These are phyloP conservation scores for Boletus vinaceobasis DNA, from an alignment of 768 basidiomycete species.

Conservation along the genomic window DNA sequence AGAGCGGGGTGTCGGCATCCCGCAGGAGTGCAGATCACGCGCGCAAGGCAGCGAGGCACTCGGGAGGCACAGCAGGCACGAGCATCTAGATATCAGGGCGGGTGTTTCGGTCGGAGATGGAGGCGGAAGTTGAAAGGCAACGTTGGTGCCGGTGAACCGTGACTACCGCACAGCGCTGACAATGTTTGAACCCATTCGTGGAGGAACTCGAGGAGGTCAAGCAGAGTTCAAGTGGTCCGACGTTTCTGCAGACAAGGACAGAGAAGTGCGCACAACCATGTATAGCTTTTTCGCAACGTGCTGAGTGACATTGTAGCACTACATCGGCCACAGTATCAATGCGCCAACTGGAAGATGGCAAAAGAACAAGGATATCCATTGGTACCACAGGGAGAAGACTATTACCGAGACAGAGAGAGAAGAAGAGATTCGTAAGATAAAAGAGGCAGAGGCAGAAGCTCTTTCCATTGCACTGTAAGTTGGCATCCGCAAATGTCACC, in stretches of 20 bases:
- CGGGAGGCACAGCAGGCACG: no score
- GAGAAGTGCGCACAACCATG: conserved; percentile 55
- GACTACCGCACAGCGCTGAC: background rate
- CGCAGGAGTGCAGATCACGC: conserved; percentile 18
- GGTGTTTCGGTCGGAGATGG: conserved; percentile 20
- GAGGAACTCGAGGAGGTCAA: conserved; percentile 88
- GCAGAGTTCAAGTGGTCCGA: conserved; percentile 92
- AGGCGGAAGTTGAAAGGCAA: conserved; percentile 11
- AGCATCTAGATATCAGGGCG: conserved; percentile 12
- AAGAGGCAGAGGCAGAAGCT: conserved; percentile 88
- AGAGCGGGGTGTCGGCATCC: conserved; percentile 20
- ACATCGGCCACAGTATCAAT: conserved; percentile 92
- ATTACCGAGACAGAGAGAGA: conserved; percentile 43
- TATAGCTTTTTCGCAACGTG: background rate
- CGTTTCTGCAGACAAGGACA: conserved; percentile 88
- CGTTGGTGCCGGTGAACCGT: background rate
- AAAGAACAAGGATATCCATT: conserved; percentile 95
- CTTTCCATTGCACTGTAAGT: conserved; percentile 74
- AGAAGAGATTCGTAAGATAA: conserved; percentile 79
- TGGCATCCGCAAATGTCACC: background rate
- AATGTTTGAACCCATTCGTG: conserved; percentile 81
- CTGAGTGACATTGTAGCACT: conserved; percentile 55
- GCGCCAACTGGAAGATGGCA: conserved; percentile 97
- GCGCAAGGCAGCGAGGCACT: background rate
- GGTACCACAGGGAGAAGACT: conserved; percentile 74